These are phyloP conservation scores for Luvunga scandens DNA, from an alignment of 345 rosid species.

Conservation along the genomic window DNA sequence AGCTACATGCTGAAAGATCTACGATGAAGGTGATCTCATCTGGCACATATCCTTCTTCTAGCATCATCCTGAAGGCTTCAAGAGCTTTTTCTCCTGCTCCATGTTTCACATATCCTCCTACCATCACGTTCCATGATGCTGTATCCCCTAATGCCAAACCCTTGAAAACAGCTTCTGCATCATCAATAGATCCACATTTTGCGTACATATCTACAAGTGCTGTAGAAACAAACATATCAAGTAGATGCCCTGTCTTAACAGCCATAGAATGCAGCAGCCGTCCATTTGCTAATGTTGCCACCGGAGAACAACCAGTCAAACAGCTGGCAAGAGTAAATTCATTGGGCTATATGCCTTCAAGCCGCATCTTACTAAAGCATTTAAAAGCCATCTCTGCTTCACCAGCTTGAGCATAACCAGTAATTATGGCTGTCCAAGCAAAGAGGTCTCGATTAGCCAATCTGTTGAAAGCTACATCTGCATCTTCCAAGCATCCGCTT, in stretches of 20 bases:
- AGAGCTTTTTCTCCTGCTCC: constrained; percentile 37
- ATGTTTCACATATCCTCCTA: constrained; percentile 29
- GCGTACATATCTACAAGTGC: constrained; percentile 40
- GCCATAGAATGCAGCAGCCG: constrained; percentile 37
- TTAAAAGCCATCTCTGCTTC: constrained; percentile 30
- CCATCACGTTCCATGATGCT: constrained; percentile 41
- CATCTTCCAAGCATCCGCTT: constrained; percentile 34
- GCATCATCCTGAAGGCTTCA: constrained; percentile 36
- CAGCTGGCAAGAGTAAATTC: constrained; percentile 42
- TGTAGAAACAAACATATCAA: constrained; percentile 24
- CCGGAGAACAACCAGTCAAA: constrained; percentile 35
- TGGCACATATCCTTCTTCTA: constrained; percentile 32
- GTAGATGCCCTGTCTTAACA: constrained; percentile 26
- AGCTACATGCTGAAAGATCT: constrained; percentile 39
- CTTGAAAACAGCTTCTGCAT: constrained; percentile 36
- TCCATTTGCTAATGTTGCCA: constrained; percentile 33
- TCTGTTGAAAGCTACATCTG: constrained; percentile 25
- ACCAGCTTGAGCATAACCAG: constrained; percentile 32
- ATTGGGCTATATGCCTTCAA: constrained; percentile 38
- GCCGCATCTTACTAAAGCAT: constrained; percentile 30
- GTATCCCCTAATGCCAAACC: constrained; percentile 22
- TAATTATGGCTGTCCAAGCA: constrained; percentile 36
- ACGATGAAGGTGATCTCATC: constrained; percentile 36
- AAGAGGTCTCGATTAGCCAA: constrained; percentile 28
- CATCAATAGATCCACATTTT: constrained; percentile 40